A percentile compares a stretch with the other conserved stretches of the same genome.
Conservation (phyloP, 2,329 filamentous ascomycete species). For the Aureobasidium pullulans region DNA sequence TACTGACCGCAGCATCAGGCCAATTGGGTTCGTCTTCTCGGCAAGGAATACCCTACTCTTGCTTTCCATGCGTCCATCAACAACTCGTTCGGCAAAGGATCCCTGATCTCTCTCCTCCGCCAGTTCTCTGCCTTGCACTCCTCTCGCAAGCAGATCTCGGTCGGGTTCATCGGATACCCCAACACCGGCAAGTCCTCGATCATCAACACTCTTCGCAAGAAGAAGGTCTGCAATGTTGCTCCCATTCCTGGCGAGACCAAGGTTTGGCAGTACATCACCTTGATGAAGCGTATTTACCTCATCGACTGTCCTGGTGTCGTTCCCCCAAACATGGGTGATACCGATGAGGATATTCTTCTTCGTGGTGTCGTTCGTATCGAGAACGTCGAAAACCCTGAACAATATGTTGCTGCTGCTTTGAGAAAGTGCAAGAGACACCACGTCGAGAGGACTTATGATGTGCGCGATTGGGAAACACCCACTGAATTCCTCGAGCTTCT, state of each 20-base stretch:
- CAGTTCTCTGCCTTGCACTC: slow-evolving; percentile 89
- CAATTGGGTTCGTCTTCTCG: slow-evolving; percentile 81
- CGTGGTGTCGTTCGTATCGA: slow-evolving; percentile 90
- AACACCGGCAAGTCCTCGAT: slow-evolving; percentile 96
- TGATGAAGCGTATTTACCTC: slow-evolving; percentile 90
- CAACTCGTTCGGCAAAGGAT: slow-evolving; percentile 95
- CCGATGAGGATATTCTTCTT: slow-evolving; percentile 78
- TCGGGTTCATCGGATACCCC: slow-evolving; percentile 81
- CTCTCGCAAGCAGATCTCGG: slow-evolving; percentile 88
- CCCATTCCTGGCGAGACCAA: slow-evolving; percentile 96
- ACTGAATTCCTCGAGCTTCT: slow-evolving; percentile 81
- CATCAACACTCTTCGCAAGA: slow-evolving; percentile 91
- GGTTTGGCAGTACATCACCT: slow-evolving; percentile 93
- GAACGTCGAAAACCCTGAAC: slow-evolving; percentile 91
- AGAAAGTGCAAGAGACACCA: slow-evolving; percentile 76
- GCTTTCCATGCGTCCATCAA: slow-evolving; percentile 93
- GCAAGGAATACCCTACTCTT: slow-evolving; percentile 85
- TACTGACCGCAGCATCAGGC: slow-evolving; percentile 53
- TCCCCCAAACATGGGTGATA: slow-evolving; percentile 76
- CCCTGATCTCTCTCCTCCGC: slow-evolving; percentile 79
- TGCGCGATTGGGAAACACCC: slow-evolving; percentile 69
- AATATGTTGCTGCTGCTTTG: slow-evolving; percentile 84
- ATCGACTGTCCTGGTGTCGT: slow-evolving; percentile 98
- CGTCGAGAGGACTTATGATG: slow-evolving; percentile 85
- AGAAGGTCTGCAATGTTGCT: slow-evolving; percentile 87